phyloP scores from a whole-genome alignment of 1,139 yeast genomes.

The Geotrichum candidum region DNA sequence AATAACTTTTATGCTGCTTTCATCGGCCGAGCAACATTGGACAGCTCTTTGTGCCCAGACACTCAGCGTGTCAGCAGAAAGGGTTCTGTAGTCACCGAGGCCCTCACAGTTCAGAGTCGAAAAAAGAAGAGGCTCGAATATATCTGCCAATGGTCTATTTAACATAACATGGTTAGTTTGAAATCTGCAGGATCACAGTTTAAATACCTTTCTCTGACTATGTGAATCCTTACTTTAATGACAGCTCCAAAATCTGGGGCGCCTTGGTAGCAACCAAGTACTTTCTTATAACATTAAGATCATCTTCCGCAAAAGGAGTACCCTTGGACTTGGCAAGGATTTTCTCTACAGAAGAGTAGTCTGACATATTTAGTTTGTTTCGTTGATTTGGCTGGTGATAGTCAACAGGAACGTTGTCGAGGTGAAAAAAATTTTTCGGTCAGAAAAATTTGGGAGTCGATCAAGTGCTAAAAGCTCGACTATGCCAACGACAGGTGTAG shows the following conservation, averaged over 20 bases:
- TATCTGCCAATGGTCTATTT: constrained; percentile 11
- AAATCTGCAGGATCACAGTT: neutral
- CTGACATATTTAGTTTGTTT: neutral
- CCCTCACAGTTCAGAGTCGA: constrained; percentile 30
- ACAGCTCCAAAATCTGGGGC: constrained; percentile 9
- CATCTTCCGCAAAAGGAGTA: constrained; percentile 8
- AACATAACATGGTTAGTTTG: neutral
- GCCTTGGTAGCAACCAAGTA: constrained; percentile 20
- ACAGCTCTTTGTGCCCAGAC: constrained; percentile 57
- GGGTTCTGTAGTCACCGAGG: constrained; percentile 35
- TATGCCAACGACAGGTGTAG: too few relatives aligned
- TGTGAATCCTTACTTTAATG: constrained; percentile 10
- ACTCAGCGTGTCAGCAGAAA: constrained; percentile 55
- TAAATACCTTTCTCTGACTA: neutral
- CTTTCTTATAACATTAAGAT: constrained; percentile 17
- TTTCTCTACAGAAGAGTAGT: neutral
- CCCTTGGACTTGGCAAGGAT: neutral
- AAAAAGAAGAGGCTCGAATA: constrained; percentile 19
- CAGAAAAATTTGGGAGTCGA: neutral
- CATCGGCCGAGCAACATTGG: constrained; percentile 30
- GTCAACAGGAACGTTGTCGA: neutral
- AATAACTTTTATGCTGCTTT: constrained; percentile 5
- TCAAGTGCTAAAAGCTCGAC: neutral
- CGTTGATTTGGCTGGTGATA: neutral
- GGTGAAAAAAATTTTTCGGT: neutral